Percentiles rank a stretch among this genome's conserved stretches.
Conservation (phyloP, 495 filamentous ascomycete genomes). For the Daldinia caldariorum region DNA sequence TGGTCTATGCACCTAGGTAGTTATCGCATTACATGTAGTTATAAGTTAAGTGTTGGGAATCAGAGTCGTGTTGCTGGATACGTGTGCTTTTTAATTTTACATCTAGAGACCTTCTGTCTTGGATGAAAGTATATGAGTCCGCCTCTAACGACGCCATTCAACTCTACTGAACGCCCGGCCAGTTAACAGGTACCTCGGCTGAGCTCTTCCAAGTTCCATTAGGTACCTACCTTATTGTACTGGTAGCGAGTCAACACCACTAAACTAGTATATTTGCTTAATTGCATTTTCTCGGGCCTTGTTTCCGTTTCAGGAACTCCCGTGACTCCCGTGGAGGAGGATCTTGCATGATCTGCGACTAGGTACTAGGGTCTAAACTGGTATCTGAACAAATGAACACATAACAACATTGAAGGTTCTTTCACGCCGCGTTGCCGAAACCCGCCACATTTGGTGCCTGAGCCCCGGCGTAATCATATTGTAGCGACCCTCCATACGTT, state of each 20-base stretch:
- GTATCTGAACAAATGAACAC: background rate
- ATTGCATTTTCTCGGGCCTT: background rate
- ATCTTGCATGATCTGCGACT: background rate
- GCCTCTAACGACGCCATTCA: constrained; percentile 1
- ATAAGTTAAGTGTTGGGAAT: background rate
- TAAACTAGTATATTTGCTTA: background rate
- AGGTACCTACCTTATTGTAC: background rate
- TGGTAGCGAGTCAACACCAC: background rate
- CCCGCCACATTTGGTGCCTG: background rate
- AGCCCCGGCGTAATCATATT: background rate
- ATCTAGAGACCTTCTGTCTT: background rate
- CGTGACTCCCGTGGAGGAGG: no score
- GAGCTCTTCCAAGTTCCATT: background rate
- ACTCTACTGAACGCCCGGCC: background rate
- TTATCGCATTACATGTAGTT: background rate
- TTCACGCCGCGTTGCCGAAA: background rate
- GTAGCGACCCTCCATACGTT: constrained; percentile 1
- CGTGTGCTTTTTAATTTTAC: background rate
- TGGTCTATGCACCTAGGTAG: no score
- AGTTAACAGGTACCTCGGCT: background rate
- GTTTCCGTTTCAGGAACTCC: no score
- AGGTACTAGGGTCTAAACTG: constrained; percentile 6
- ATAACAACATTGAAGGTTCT: background rate
- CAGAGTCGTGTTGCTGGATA: background rate
- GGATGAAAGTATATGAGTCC: background rate